These are phyloP conservation scores for Graphiopsis chlorocephala DNA, from an alignment of 2,329 filamentous ascomycete genomes.

Conservation along the genomic window DNA sequence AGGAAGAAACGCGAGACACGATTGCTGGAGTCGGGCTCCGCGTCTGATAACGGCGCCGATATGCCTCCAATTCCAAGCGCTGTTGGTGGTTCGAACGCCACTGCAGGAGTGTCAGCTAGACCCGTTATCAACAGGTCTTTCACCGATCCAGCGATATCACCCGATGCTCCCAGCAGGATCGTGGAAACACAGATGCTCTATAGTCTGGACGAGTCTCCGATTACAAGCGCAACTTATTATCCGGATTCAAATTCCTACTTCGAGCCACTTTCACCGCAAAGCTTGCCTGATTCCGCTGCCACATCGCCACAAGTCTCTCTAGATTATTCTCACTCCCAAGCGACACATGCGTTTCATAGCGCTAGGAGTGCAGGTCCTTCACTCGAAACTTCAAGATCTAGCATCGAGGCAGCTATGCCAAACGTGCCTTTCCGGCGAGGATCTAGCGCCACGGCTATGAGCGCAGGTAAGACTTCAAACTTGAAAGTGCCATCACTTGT, in stretches of 20 bases:
- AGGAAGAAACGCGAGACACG: slow-evolving; percentile 57
- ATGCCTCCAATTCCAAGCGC: background rate
- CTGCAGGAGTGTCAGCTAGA: background rate
- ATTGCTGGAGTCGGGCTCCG: slow-evolving; percentile 47
- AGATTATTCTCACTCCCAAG: slow-evolving; percentile 32
- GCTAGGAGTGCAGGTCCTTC: slow-evolving; percentile 6
- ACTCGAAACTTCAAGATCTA: background rate
- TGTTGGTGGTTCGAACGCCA: slow-evolving; percentile 12
- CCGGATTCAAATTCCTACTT: background rate
- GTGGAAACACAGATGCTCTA: background rate
- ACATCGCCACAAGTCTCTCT: slow-evolving; percentile 22
- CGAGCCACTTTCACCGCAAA: slow-evolving; percentile 6
- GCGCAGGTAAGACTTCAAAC: background rate
- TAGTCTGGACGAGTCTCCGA: slow-evolving; percentile 4
- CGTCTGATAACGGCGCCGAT: slow-evolving; percentile 31
- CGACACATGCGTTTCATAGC: slow-evolving; percentile 27
- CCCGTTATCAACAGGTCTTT: background rate
- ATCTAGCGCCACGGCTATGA: background rate
- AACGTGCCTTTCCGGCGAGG: slow-evolving; percentile 11
- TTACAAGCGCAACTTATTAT: background rate
- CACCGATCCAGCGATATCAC: background rate
- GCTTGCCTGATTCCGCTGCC: slow-evolving; percentile 2
- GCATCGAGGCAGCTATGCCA: slow-evolving; percentile 14
- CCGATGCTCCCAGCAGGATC: slow-evolving; percentile 14
- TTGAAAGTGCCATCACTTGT: background rate